Base-by-base conservation (phyloP, 495 filamentous ascomycete genomes). In the Podospora didyma region DNA sequence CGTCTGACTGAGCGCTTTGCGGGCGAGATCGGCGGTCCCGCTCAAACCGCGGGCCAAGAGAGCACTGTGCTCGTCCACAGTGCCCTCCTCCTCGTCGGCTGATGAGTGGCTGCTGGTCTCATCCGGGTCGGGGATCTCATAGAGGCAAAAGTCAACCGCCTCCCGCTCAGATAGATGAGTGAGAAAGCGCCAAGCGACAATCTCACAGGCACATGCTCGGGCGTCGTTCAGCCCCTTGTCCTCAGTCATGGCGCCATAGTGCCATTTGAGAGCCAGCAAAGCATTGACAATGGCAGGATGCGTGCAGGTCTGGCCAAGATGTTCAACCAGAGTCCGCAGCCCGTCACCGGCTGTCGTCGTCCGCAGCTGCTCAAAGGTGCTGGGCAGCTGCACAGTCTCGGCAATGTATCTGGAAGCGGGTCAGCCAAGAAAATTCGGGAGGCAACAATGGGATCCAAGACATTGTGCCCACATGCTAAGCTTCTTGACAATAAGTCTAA, bases 181-280 rank as follows among this genome's bases (percentile, higher is more conserved):
- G 44, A 96, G 76, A 60, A 94, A 92, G 46, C 92, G 82, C 87
- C 92, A 96, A 24, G 93, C 93, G 17, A 95, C 88, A 60, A 93
- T 89, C 72, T 97, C 92, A 69, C 92, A 96, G 22, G 89, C 92
- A 69, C 85, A 80, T 3, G 89, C 90, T 59, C 93, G 80, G 49
- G 88, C 87, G 53, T 89, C 83, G 62, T 86, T 86, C 31, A 93
- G 63, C 1, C 86, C 87, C 60, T 83, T 83, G 60, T 89, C 86
- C 60, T 92, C 87, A 57, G 71, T 73, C 37, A 79, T 72, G 16
- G 75, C 63, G 52, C 78, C 81, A 64, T 89, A 90, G 59, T 92
- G 86, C 79, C 84, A 90, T 73, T 88, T 91, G n/a, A 94, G 71
- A 2, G 89, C 88, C 89, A 96, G 79, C 46, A 96, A 70, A 23